Evolutionary conservation across 768 basidiomycete genomes (phyloP).

Genomic region (Auricularia sp.): DNA sequence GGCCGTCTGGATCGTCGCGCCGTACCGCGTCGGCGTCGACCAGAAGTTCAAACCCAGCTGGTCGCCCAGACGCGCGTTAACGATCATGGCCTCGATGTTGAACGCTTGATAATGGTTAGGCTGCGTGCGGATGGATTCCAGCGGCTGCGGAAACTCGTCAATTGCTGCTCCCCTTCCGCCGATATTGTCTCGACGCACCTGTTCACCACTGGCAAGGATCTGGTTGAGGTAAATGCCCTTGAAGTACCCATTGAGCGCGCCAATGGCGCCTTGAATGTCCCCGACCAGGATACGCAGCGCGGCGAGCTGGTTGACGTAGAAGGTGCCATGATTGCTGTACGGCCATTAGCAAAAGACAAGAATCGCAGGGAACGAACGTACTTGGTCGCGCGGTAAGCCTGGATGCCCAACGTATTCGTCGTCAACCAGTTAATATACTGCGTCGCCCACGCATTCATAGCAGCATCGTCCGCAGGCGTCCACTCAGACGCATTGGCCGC

Average conservation of each 20-base stretch:
- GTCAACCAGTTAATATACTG: constrained; percentile 42
- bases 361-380: constrained; percentile 18
- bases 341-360: neutral
- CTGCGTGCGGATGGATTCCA: constrained; percentile 49
- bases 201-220: constrained; percentile 46
- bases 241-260: constrained; percentile 42
- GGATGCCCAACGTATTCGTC: constrained; percentile 34
- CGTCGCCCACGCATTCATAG: constrained; percentile 36
- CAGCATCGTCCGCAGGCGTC: constrained; percentile 41
- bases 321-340: constrained; percentile 55
- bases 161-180: neutral
- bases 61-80: constrained; percentile 45
- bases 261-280: constrained; percentile 38
- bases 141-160: constrained; percentile 31
- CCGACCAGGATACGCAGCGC: constrained; percentile 46
- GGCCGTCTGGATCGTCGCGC: constrained; percentile 47
- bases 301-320: constrained; percentile 51
- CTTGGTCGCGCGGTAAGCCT: constrained; percentile 38
- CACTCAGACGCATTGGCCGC: constrained; percentile 39
- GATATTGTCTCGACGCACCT: neutral
- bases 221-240: constrained; percentile 38
- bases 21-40: constrained; percentile 35
- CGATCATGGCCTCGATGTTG: constrained; percentile 60
- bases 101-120: constrained; percentile 62
- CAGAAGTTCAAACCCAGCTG: constrained; percentile 41